phyloP scores from a whole-genome alignment of 331 rosid species.

The Pyracantha coccinea region DNA sequence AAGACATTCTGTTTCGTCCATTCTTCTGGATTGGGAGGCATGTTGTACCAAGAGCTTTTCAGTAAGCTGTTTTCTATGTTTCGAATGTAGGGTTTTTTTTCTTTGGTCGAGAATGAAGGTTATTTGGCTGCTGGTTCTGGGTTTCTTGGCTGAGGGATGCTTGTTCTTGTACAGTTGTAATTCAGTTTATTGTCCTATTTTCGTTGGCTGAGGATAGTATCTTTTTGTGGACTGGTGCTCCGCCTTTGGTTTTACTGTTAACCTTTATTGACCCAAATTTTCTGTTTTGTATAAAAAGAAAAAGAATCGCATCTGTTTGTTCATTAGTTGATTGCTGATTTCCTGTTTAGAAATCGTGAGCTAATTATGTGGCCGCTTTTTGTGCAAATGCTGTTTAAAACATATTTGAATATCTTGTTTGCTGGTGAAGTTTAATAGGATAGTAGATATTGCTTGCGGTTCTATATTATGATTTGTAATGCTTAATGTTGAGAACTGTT shows the following conservation, averaged over 20 bases:
- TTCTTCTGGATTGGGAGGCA: neutral
- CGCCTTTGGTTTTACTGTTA: neutral
- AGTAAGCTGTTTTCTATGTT: neutral
- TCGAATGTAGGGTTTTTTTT: neutral
- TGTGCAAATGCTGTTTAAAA: neutral
- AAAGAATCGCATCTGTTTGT: neutral
- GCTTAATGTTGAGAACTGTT: constrained; percentile 22
- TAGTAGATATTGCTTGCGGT: neutral
- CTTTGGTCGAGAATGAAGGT: neutral
- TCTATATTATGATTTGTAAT: constrained; percentile 9
- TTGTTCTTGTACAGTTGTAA: neutral
- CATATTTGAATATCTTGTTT: neutral
- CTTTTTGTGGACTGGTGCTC: neutral
- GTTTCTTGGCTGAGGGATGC: neutral
- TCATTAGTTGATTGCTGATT: neutral
- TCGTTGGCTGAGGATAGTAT: neutral
- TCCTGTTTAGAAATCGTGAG: neutral
- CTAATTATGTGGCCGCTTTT: neutral
- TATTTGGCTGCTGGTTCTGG: neutral
- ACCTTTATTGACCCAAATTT: neutral
- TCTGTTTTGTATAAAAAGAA: neutral
- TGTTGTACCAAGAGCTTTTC: neutral
- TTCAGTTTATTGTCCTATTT: neutral
- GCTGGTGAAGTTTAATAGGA: neutral
- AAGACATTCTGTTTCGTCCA: neutral